Base-by-base conservation (phyloP, 257 asterid species). In the Cinchona pubescens region DNA sequence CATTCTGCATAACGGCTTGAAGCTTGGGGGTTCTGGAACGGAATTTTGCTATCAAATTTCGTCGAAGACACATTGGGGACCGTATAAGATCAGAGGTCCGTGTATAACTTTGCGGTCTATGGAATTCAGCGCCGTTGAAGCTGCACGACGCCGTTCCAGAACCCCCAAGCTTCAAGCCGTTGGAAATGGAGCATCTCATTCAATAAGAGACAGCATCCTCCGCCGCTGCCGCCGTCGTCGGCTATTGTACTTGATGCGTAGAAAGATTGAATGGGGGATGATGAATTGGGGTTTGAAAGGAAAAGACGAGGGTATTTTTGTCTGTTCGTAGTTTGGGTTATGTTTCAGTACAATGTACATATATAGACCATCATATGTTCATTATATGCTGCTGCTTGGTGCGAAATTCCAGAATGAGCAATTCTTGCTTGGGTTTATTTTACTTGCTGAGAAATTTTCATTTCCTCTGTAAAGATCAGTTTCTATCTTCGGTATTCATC, bases 71-170 rank as follows among this genome's bases (percentile, higher is more conserved):
- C 67, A 74, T 55, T 48, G 73, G 75, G 53, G 40, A 45, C 72
- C 75, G 16, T 63, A 12, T 48, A 74, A 65, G 69, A 79, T 35
- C 67, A 68, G 72, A 23, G n/a, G n/a, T n/a, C 49, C 2, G 19
- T 37, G n/a, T 29, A 75, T 37, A 10, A 34, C 35, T 18, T 35
- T 7, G 37, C n/a, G 62, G n/a, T 12, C n/a, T n/a, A n/a, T 25
- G 62, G 27, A 43, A 35, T 1, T 58, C n/a, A 53, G 32, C 32
- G 30, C 25, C 1, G 30, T 21, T n/a, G 56, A 49, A 15, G 64
- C 19, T 19, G 58, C 5, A 2, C 5, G 76, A 30, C 69, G 62
- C 30, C 27, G 19, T 32, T 30, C 9, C 13, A 27, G 13, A n/a
- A n/a, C 62, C n/a, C 71, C 42, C 13, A 51, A 46, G n/a, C 37